phyloP scores from a whole-genome alignment of 2,329 filamentous ascomycete species.

The Curvularia verruculosa region DNA sequence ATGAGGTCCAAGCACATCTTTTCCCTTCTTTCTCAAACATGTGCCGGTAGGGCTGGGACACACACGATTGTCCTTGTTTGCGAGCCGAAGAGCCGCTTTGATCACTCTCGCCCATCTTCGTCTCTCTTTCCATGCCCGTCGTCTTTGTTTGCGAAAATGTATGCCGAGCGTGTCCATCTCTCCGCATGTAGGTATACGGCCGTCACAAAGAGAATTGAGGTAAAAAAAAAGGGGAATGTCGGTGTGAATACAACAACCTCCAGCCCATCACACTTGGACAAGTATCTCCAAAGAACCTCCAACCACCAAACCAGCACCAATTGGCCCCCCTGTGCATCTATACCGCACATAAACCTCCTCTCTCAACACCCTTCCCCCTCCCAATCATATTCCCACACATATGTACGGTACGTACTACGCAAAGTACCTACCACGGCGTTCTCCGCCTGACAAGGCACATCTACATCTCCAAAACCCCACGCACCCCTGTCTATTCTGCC shows the following conservation, averaged over 20 bases:
- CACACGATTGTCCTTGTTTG: background rate
- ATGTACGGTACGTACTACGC: background rate
- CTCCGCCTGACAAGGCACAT: background rate
- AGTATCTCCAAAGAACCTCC: background rate
- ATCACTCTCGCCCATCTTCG: background rate
- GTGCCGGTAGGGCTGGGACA: background rate
- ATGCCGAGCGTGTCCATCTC: background rate
- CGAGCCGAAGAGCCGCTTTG: background rate
- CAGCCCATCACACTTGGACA: background rate
- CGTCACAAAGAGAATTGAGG: background rate
- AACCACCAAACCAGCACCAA: background rate
- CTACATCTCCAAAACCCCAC: background rate
- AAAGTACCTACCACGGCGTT: background rate
- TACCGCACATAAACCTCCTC: background rate
- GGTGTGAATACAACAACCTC: background rate
- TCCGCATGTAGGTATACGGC: background rate
- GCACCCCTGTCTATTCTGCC: background rate
- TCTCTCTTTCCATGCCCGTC: background rate
- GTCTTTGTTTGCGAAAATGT: background rate
- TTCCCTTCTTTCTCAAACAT: background rate
- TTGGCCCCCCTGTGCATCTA: background rate
- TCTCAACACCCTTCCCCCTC: background rate
- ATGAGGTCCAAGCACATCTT: background rate
- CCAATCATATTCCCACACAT: background rate
- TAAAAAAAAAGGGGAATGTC: no score